Percentiles rank a stretch among this genome's conserved stretches.
These are phyloP conservation scores for Kwoniella shivajii DNA, from an alignment of 1,284 basidiomycete species.

Conservation along the genomic window DNA sequence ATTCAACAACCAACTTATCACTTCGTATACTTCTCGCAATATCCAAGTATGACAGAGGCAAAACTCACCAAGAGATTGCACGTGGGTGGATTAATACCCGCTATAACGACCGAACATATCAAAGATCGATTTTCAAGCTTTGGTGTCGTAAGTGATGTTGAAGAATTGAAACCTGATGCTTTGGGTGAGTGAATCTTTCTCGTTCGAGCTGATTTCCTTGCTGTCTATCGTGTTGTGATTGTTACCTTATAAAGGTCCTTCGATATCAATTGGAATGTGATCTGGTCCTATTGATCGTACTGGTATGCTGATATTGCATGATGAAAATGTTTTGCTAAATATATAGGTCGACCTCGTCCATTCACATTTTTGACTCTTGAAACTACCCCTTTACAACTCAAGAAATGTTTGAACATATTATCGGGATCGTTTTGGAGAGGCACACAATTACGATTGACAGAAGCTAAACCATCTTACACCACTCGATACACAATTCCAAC, in stretches of 20 bases:
- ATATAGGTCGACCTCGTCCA: conserved; percentile 43
- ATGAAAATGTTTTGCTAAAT: no score
- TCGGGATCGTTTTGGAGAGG: conserved; percentile 53
- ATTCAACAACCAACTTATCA: background rate
- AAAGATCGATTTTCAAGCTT: conserved; percentile 51
- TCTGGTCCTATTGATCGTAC: no score
- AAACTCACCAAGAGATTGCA: conserved; percentile 46
- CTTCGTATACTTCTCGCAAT: background rate
- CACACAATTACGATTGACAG: conserved; percentile 45
- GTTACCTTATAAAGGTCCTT: no score
- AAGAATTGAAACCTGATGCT: conserved; percentile 43
- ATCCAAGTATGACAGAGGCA: conserved; percentile 5
- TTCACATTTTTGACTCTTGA: conserved; percentile 50
- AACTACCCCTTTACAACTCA: conserved; percentile 45
- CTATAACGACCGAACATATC: conserved; percentile 46
- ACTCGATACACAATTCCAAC: conserved; percentile 22
- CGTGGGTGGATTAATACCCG: conserved; percentile 49
- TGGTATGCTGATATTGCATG: no score
- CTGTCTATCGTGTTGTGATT: no score
- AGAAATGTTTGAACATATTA: conserved; percentile 53
- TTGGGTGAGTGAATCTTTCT: conserved; percentile 34
- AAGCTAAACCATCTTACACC: conserved; percentile 45
- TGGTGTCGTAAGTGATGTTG: conserved; percentile 45
- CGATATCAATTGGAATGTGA: no score
- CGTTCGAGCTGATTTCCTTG: background rate